A percentile compares a stretch with the other conserved stretches of the same genome.
These are phyloP conservation scores for Decorospora gaudefroyi DNA, from an alignment of 2,329 filamentous ascomycete species.

Conservation along the genomic window DNA sequence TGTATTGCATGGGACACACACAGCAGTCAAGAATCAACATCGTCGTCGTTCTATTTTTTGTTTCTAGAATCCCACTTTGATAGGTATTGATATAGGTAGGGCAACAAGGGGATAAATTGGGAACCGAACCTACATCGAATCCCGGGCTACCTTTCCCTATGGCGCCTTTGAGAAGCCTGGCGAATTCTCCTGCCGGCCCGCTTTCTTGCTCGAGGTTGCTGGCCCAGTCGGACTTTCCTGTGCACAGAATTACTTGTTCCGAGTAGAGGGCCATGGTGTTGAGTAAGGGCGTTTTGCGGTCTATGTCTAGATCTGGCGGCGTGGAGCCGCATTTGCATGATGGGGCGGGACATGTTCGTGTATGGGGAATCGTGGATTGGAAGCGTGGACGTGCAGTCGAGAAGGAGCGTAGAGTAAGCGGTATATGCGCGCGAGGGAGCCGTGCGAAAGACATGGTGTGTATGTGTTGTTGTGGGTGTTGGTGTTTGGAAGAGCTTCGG, in stretches of 20 bases:
- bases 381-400: constrained; percentile 7
- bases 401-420: constrained; percentile 7
- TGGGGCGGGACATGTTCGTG: constrained; percentile 67
- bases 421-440: not conserved
- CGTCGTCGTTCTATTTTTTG: no score
- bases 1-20: constrained; percentile 50
- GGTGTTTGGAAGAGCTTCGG: not conserved
- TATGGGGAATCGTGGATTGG: constrained; percentile 32
- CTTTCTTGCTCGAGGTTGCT: constrained; percentile 85
- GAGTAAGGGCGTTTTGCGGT: constrained; percentile 69
- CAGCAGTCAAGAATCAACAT: no score
- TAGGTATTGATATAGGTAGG: no score
- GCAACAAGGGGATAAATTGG: no score
- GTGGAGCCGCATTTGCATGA: constrained; percentile 75
- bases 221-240: constrained; percentile 77
- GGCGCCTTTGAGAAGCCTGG: constrained; percentile 68
- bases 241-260: constrained; percentile 83
- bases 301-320: constrained; percentile 71
- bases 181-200: constrained; percentile 56
- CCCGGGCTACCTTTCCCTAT: constrained; percentile 51
- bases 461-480: not conserved
- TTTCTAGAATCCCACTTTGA: no score
- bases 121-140: constrained; percentile 52
- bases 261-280: constrained; percentile 78
- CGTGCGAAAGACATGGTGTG: constrained; percentile 9